Conservation (phyloP, 345 rosid species). For the Laguncularia racemosa region DNA sequence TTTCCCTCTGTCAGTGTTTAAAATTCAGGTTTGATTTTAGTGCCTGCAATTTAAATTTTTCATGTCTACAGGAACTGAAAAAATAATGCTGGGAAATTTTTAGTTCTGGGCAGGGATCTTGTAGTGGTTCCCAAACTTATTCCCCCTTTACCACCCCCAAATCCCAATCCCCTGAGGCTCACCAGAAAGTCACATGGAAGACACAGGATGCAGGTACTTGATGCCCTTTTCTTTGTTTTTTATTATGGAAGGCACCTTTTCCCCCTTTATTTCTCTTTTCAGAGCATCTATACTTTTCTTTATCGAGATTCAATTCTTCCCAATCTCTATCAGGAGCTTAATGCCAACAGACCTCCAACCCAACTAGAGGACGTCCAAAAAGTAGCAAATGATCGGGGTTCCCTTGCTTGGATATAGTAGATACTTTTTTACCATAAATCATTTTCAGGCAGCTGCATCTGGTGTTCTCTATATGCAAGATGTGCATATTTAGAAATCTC, state of each 20-base stretch:
- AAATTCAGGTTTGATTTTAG: not conserved
- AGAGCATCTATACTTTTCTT: not conserved
- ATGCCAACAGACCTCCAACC: conserved; percentile 96
- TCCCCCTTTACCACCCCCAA: conserved; percentile 97
- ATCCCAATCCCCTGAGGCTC: conserved; percentile 79
- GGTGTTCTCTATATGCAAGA: not conserved
- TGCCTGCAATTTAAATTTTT: conserved; percentile 2
- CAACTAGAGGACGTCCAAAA: conserved; percentile 93
- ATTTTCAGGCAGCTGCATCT: conserved; percentile 4
- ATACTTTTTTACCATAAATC: conserved; percentile 1
- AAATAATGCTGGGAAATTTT: conserved; percentile 95
- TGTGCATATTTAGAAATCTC: no score
- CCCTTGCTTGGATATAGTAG: conserved; percentile 82
- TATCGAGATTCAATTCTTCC: not conserved
- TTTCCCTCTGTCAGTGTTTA: not conserved
- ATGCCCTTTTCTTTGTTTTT: conserved; percentile 1
- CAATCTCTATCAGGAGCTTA: conserved; percentile 57
- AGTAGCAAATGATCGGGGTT: conserved; percentile 69
- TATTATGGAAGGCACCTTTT: not conserved
- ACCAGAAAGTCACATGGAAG: conserved; percentile 76
- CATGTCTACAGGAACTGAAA: conserved; percentile 78
- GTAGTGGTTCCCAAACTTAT: conserved; percentile 96
- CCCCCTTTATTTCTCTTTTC: not conserved
- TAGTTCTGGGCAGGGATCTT: conserved; percentile 96
- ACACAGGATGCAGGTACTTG: conserved; percentile 98